phyloP scores from a whole-genome alignment of 2,329 filamentous ascomycete genomes.

The Purpureocillium lavendulum region DNA sequence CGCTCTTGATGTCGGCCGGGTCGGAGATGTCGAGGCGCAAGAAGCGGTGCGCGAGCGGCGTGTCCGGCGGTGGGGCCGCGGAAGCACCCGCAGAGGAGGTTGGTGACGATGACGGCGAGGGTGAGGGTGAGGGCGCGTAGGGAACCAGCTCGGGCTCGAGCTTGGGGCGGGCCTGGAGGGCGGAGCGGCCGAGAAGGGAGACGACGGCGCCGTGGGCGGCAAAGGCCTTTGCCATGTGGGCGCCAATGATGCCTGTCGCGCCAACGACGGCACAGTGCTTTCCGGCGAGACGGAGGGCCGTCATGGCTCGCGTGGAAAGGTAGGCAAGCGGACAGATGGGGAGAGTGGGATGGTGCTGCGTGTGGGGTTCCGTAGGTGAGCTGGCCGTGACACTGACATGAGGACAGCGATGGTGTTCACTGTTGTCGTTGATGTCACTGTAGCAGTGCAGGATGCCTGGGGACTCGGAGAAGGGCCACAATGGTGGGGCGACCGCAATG shows the following conservation, averaged over 20 bases:
- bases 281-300: constrained; percentile 28
- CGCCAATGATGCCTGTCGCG: constrained; percentile 62
- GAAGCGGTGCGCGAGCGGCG: constrained; percentile 21
- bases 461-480: too few species aligned
- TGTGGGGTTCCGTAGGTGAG: too few species aligned
- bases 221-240: constrained; percentile 58
- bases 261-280: constrained; percentile 58
- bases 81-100: constrained; percentile 12
- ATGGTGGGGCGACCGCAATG: too few species aligned
- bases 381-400: too few species aligned
- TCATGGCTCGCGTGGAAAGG: constrained; percentile 3
- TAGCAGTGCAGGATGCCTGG: too few species aligned
- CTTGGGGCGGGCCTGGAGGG: constrained; percentile 33
- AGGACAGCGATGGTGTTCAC: too few species aligned
- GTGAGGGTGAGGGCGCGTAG: constrained; percentile 8
- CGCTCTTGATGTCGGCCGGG: constrained; percentile 17
- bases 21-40: constrained; percentile 23
- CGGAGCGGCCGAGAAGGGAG: constrained; percentile 53
- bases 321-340: too few species aligned
- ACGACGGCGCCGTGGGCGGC: constrained; percentile 50
- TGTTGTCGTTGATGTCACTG: too few species aligned
- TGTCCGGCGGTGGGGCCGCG: constrained; percentile 6
- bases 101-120: constrained; percentile 3
- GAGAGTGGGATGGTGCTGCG: too few species aligned
- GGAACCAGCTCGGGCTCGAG: constrained; percentile 22